Evolutionary conservation across 2,329 filamentous ascomycete species (phyloP).

Genomic region (Bisporella sp.): DNA sequence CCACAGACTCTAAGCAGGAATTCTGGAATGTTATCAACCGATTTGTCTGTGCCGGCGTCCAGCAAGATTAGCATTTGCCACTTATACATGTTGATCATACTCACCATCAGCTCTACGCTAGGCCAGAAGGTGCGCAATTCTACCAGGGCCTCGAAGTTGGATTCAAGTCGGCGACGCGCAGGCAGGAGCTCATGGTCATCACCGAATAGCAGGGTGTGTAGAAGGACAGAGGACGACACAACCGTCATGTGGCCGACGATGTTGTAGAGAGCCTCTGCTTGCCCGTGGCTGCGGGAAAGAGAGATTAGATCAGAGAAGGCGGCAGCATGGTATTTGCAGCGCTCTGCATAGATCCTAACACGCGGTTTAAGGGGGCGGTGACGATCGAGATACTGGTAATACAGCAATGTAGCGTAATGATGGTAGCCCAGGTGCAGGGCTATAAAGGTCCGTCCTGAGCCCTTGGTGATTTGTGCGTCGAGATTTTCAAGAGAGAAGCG

Average conservation of each 20-base stretch:
- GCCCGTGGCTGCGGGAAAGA: conserved; percentile 18
- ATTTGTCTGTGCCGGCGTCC: conserved; percentile 19
- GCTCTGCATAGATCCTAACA: conserved; percentile 24
- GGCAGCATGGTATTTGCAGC: conserved; percentile 27
- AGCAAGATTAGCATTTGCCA: background rate
- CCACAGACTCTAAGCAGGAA: conserved; percentile 24
- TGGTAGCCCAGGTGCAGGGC: conserved; percentile 31
- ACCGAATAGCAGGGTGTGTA: conserved; percentile 30
- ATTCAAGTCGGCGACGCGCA: conserved; percentile 22
- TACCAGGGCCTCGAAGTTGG: conserved; percentile 27
- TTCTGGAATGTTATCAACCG: conserved; percentile 29
- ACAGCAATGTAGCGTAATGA: conserved; percentile 29
- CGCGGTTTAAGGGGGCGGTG: conserved; percentile 23
- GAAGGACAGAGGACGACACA: conserved; percentile 29
- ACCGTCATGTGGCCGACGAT: conserved; percentile 30
- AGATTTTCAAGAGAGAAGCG: conserved; percentile 23
- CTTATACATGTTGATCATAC: background rate
- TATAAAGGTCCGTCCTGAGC: conserved; percentile 27
- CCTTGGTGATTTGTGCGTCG: conserved; percentile 15
- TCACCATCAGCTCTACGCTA: conserved; percentile 29
- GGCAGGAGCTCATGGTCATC: conserved; percentile 24
- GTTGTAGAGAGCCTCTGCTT: conserved; percentile 27
- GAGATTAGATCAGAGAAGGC: conserved; percentile 26
- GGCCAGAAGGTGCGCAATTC: conserved; percentile 28
- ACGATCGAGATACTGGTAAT: conserved; percentile 29